Evolutionary conservation across 139 green algal genomes (phyloP).

Genomic region (Chlorokybus atmophyticus): DNA sequence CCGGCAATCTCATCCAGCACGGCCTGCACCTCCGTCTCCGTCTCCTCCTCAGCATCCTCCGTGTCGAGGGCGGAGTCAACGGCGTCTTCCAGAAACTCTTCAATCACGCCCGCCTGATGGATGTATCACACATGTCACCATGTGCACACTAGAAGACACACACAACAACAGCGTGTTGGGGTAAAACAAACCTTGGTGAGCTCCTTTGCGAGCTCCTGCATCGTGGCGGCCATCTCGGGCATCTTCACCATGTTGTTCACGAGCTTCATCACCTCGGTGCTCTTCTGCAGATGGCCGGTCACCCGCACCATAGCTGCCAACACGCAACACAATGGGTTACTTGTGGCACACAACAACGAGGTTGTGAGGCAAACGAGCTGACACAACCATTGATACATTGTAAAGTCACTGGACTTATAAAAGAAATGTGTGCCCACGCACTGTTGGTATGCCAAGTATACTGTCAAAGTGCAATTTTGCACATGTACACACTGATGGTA

Average conservation of each 20-base stretch:
- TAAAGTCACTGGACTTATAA: too few species aligned
- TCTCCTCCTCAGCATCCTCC: constrained; percentile 38
- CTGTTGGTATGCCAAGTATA: too few species aligned
- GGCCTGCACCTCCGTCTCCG: constrained; percentile 31
- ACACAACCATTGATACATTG: too few species aligned
- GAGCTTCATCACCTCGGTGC: constrained; percentile 34
- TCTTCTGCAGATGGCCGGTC: constrained; percentile 28
- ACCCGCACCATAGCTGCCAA: constrained; percentile 22
- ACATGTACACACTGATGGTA: too few species aligned
- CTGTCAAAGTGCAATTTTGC: too few species aligned
- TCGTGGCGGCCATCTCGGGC: constrained; percentile 16
- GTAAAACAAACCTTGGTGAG: constrained; percentile 35
- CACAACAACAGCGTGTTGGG: too few species aligned
- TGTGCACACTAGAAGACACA: too few species aligned
- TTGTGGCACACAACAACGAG: too few species aligned
- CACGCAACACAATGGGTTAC: too few species aligned
- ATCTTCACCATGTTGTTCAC: constrained; percentile 31
- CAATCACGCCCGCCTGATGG: constrained; percentile 35
- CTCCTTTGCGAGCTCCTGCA: constrained; percentile 37
- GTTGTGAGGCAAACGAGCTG: too few species aligned
- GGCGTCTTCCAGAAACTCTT: constrained; percentile 35
- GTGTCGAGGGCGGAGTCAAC: constrained; percentile 32
- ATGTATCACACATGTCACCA: too few species aligned
- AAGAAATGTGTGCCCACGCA: too few species aligned
- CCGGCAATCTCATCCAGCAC: constrained; percentile 27